phyloP scores from a whole-genome alignment of 202 grass and related monocot species.

The Tripidium arundinaceum region DNA sequence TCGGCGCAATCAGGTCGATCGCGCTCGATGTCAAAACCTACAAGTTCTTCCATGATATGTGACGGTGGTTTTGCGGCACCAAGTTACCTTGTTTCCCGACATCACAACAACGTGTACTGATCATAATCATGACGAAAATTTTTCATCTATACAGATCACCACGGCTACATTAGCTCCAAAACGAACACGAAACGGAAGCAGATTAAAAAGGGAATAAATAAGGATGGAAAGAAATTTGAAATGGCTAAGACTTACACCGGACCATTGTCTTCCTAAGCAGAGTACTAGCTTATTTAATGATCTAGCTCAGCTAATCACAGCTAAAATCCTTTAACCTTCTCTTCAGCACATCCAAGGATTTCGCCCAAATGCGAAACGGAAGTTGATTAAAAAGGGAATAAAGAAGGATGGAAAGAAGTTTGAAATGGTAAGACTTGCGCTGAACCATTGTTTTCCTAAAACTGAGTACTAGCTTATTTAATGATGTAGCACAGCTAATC shows the following conservation, averaged over 20 bases:
- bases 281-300: slow-evolving; percentile 16
- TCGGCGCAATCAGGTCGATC: slow-evolving; percentile 7
- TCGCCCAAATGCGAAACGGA: slow-evolving; percentile 23
- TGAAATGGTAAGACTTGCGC: background rate
- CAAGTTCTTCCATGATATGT: slow-evolving; percentile 77
- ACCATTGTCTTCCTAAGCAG: background rate
- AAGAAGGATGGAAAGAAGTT: background rate
- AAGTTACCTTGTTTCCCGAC: background rate
- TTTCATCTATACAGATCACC: background rate
- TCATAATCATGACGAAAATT: too few relatives aligned
- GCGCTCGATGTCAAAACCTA: slow-evolving; percentile 39
- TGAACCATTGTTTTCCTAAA: background rate
- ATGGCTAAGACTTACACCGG: background rate
- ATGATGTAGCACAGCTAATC: slow-evolving; percentile 16
- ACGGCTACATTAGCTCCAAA: background rate
- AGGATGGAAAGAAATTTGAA: background rate
- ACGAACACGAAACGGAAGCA: background rate
- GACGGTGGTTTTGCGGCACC: background rate
- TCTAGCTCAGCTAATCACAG: slow-evolving; percentile 31
- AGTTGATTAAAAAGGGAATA: background rate
- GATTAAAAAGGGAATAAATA: background rate
- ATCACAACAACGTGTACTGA: background rate
- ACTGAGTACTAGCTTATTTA: slow-evolving; percentile 8
- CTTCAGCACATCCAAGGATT: slow-evolving; percentile 79
- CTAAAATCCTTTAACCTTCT: slow-evolving; percentile 86